Evolutionary conservation across 768 basidiomycete species (phyloP).

Genomic region (Collybiopsis luxurians): DNA sequence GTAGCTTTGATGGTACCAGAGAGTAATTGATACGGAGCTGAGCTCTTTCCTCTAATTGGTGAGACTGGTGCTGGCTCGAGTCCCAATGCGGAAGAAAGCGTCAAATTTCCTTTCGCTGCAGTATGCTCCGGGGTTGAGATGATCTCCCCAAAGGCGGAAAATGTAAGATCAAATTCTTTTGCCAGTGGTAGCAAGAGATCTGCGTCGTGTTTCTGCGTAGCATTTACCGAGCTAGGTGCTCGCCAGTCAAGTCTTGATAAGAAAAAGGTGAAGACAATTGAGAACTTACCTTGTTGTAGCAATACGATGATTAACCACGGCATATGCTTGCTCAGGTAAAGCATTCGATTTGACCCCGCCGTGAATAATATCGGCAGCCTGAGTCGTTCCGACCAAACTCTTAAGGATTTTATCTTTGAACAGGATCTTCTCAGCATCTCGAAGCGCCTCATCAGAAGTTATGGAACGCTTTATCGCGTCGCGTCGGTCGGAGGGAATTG

Average conservation of each 20-base stretch:
- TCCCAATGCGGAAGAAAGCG: constrained; percentile 44
- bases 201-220: constrained; percentile 42
- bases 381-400: constrained; percentile 64
- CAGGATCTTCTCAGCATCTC: constrained; percentile 46
- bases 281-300: constrained; percentile 50
- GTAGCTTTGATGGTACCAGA: constrained; percentile 66
- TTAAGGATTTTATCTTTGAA: constrained; percentile 36
- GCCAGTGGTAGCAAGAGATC: constrained; percentile 46
- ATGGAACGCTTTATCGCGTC: constrained; percentile 44
- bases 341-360: constrained; percentile 77
- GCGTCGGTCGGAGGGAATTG: constrained; percentile 46
- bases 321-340: constrained; percentile 70
- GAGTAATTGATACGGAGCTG: constrained; percentile 47
- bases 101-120: constrained; percentile 43
- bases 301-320: constrained; percentile 72
- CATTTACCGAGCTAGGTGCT: constrained; percentile 37
- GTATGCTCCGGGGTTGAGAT: constrained; percentile 23
- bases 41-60: constrained; percentile 37
- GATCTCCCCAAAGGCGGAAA: constrained; percentile 50
- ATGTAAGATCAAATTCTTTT: constrained; percentile 52
- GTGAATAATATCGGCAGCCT: constrained; percentile 71
- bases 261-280: background rate
- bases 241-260: constrained; percentile 16
- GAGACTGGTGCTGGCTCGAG: constrained; percentile 71
- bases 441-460: constrained; percentile 49